Evolutionary conservation across 2,329 filamentous ascomycete genomes (phyloP), one percentile per base, ranked within the genome.

Genomic region (Elsinoe necatrix): DNA sequence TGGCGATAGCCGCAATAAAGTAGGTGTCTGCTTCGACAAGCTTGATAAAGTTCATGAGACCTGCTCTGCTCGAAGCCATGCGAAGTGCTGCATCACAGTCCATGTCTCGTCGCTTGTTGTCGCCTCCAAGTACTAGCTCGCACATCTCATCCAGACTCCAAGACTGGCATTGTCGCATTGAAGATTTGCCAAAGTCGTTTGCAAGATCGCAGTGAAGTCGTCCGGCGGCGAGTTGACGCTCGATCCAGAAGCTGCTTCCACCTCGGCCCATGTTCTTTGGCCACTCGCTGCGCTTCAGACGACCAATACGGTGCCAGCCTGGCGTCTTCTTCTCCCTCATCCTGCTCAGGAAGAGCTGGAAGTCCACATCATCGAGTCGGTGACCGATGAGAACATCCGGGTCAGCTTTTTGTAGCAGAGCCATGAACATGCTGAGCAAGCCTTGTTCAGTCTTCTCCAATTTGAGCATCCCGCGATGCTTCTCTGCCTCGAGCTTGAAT

Each of bases 101-200:
- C 29, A 98, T 74, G 35, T 98, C 93, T 56, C 85, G 82, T 41
- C 93, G 86, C 41, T 77, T 77, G 66, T 85, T 85, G 57, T 82
- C 82, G 23, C 82, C 82, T 29, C 83, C 80, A 4, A 98, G 83
- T 63, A 96, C 95, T 14, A 97, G 79, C 61, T 85, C 88, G 69
- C 90, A 95, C 91, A 98, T 98, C 71, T 98, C 93, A 1, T 92
- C 95, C 70, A 98, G 78, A 70, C 87, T 95, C 93, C 93, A 98
- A 2, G 91, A 95, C 71, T 96, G 92, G 70, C 93, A 98, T 73
- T 95, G 95, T 65, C 82, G 85, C 92, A 97, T 97, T 62, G 90
- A 82, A 9, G 92, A 96, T 76, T 96, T 97, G 70, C 93, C 93
- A 67, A 95, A 88, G 64, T 98, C 93, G 69, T 98, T 98, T 58